These are phyloP conservation scores for Globisporangium paroecandrum DNA, from an alignment of 352 stramenopile genomes.

Conservation along the genomic window DNA sequence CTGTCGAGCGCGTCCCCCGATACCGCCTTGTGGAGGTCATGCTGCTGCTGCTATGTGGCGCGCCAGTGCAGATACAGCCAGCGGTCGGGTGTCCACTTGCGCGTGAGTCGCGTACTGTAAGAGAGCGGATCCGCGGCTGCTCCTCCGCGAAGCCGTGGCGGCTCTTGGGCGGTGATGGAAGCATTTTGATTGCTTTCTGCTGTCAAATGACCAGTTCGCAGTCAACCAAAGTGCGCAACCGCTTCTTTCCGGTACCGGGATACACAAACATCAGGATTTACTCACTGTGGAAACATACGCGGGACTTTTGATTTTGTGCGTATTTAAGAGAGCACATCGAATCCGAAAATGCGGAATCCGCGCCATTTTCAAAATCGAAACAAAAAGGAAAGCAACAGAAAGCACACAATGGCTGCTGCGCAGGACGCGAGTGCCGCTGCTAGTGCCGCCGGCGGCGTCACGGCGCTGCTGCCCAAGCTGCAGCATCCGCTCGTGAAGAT, in stretches of 20 bases:
- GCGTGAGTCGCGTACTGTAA: background rate
- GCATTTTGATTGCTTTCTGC: slow-evolving; percentile 1
- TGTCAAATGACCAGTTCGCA: slow-evolving; percentile 1
- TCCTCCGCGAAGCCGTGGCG: background rate
- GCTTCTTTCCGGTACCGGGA: background rate
- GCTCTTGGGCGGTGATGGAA: background rate
- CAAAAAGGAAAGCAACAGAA: slow-evolving; percentile 8
- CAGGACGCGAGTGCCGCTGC: background rate
- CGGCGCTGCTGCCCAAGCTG: slow-evolving; percentile 54
- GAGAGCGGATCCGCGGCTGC: background rate
- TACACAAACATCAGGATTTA: background rate
- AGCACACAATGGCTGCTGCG: background rate
- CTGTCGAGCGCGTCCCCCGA: background rate
- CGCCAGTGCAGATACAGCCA: slow-evolving; percentile 7
- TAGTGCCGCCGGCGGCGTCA: slow-evolving; percentile 15
- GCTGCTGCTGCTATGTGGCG: background rate
- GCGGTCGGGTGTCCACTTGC: background rate
- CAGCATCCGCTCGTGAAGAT: slow-evolving; percentile 60
- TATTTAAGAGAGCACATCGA: background rate
- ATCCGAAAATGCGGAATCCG: background rate
- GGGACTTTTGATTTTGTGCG: background rate
- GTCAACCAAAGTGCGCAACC: background rate
- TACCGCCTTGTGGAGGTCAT: background rate
- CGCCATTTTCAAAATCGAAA: slow-evolving; percentile 13
- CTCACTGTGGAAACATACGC: background rate